These are phyloP conservation scores for Elongisporangium anandrum DNA, from an alignment of 352 stramenopile species.

Conservation along the genomic window DNA sequence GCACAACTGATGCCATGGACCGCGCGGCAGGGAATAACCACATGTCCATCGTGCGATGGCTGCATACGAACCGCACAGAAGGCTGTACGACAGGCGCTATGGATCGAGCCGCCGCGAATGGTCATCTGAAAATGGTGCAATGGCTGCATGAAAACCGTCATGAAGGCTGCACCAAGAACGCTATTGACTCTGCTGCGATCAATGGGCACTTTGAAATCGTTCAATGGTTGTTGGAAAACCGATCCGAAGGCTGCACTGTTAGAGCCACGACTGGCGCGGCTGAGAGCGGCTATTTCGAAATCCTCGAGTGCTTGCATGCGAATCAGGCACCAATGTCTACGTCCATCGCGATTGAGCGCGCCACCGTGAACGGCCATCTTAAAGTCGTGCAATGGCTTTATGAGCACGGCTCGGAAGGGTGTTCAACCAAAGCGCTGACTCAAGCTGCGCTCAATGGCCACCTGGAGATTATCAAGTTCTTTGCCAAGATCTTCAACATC, in stretches of 20 bases:
- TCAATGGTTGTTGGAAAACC: conserved; percentile 24
- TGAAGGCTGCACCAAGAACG: conserved; percentile 19
- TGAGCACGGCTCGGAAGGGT: conserved; percentile 21
- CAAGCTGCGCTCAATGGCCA: neutral
- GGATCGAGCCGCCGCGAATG: conserved; percentile 25
- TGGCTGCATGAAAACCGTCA: conserved; percentile 24
- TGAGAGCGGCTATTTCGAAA: conserved; percentile 16
- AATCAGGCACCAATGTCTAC: conserved; percentile 26
- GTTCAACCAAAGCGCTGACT: conserved; percentile 21
- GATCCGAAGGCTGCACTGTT: conserved; percentile 24
- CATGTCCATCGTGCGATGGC: conserved; percentile 26
- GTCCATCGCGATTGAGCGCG: conserved; percentile 28
- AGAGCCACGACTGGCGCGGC: conserved; percentile 24
- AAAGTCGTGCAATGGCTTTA: conserved; percentile 24
- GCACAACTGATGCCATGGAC: conserved; percentile 29
- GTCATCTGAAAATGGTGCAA: conserved; percentile 23
- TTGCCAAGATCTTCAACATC: neutral
- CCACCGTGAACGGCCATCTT: conserved; percentile 19
- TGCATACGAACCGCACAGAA: conserved; percentile 29
- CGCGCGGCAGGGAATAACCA: conserved; percentile 16
- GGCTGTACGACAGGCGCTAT: conserved; percentile 25
- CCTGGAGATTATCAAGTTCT: neutral
- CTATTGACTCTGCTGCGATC: conserved; percentile 23
- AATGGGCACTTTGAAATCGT: conserved; percentile 27
- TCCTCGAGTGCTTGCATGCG: conserved; percentile 26